A percentile compares a stretch with the other conserved stretches of the same genome.
phyloP scores from a whole-genome alignment of 2,329 filamentous ascomycete genomes.

The Chaetothyriales sp. region DNA sequence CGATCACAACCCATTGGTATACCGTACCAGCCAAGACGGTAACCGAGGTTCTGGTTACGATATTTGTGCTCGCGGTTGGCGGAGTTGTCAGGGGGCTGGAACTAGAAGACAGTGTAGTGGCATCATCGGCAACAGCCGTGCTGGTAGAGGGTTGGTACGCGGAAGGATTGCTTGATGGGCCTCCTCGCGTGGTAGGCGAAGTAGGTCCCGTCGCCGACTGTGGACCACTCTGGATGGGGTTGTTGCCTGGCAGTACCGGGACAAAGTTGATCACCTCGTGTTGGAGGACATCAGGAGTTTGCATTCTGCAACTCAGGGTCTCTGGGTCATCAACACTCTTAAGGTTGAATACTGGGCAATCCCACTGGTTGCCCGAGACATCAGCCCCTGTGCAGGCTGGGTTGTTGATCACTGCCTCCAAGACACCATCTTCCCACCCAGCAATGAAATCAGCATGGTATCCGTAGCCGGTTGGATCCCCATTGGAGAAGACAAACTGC shows the following conservation, averaged over 20 bases:
- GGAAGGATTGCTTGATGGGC: background rate
- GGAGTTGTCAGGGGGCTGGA: background rate
- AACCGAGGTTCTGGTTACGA: constrained; percentile 7
- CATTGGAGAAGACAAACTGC: constrained; percentile 52
- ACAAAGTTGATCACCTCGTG: constrained; percentile 41
- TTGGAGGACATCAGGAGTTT: constrained; percentile 39
- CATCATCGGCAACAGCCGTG: too few species aligned
- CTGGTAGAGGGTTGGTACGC: background rate
- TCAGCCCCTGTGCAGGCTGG: constrained; percentile 49
- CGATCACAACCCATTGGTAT: constrained; percentile 14
- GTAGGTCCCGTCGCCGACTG: constrained; percentile 21
- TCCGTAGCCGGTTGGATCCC: constrained; percentile 37
- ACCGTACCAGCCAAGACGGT: constrained; percentile 12
- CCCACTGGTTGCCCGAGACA: constrained; percentile 45
- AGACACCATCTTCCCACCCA: constrained; percentile 52
- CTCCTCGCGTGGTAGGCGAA: background rate
- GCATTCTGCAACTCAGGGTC: constrained; percentile 46
- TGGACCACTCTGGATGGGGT: constrained; percentile 34
- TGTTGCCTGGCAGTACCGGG: constrained; percentile 49
- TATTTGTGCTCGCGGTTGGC: constrained; percentile 1
- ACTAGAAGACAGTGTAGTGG: background rate
- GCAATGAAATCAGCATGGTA: constrained; percentile 53
- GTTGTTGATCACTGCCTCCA: constrained; percentile 52
- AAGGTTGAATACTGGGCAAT: constrained; percentile 62
- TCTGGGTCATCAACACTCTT: constrained; percentile 37